Evolutionary conservation across 345 rosid genomes (phyloP).

Genomic region (Salix dunnii): DNA sequence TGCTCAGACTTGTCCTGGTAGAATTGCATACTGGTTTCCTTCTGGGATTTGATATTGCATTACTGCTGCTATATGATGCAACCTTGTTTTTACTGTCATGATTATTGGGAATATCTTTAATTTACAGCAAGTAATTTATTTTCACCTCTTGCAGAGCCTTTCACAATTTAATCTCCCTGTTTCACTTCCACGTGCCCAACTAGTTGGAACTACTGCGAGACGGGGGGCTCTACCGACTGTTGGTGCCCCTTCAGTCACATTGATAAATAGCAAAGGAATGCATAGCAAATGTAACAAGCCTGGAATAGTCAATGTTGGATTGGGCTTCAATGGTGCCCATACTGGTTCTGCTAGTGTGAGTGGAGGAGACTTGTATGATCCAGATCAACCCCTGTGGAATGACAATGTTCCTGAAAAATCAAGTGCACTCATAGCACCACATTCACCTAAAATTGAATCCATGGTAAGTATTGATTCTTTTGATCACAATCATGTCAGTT

Average conservation of each 20-base stretch:
- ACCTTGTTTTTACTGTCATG: background rate
- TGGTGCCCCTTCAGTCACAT: slow-evolving; percentile 46
- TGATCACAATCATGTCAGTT: slow-evolving; percentile 35
- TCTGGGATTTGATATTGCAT: background rate
- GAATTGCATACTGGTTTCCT: background rate
- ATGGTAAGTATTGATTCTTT: slow-evolving; percentile 44
- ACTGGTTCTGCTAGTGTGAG: slow-evolving; percentile 39
- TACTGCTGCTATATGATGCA: background rate
- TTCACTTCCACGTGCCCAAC: slow-evolving; percentile 71
- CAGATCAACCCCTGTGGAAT: slow-evolving; percentile 98
- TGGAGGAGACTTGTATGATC: slow-evolving; percentile 89
- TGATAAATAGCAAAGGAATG: slow-evolving; percentile 44
- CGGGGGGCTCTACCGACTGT: slow-evolving; percentile 47
- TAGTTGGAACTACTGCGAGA: slow-evolving; percentile 55
- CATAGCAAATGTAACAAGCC: slow-evolving; percentile 43
- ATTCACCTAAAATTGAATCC: slow-evolving; percentile 48
- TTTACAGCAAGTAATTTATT: slow-evolving; percentile 27
- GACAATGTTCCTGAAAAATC: slow-evolving; percentile 65
- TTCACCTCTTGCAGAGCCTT: slow-evolving; percentile 68
- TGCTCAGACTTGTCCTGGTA: background rate
- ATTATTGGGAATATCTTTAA: background rate
- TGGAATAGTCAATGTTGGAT: slow-evolving; percentile 54
- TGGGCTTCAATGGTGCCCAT: slow-evolving; percentile 55
- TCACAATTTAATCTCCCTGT: slow-evolving; percentile 97
- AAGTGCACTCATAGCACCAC: slow-evolving; percentile 40